Evolutionary conservation across 148 eudicot species (phyloP), one percentile per base, ranked within the genome.

Genomic region (Rhododendron simsii): DNA sequence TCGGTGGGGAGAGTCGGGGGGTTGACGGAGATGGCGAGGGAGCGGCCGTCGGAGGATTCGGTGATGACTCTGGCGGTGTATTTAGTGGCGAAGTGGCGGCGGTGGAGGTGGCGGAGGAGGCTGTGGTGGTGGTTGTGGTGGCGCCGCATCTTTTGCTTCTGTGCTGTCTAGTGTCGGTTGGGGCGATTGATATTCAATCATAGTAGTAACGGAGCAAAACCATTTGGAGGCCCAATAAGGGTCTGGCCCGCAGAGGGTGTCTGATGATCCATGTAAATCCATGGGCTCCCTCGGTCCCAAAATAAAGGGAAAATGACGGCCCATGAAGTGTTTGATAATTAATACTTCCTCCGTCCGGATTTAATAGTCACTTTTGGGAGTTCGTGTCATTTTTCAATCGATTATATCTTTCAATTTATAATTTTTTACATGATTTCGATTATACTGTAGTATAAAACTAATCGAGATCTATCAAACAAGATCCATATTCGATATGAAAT

Each of bases 21-120:
- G 12, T 80, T 69, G 85, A 94, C 93, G 61, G 91, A 90, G 41
- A 92, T 94, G 87, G 95, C 89, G 89, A 93, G 87, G 10, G 84
- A 39, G 77, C 92, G 92, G 87, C 95, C 94, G 30, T 89, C 84
- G 90, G 88, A 81, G 77, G 93, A 87, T 51, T 90, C 86, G 13
- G 90, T 86, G 37, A 91, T 88, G 23, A 95, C 87, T 81, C 87
- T 84, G 28, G 95, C 99, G 23, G 93, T 96, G 92, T 96, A 96
- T 55, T 91, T 92, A 83, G 99, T 96, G 90, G 95, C 92, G 90
- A 84, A 92, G 71, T 87, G 87, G 73, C 94, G 95, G 92, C 90
- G 88, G 84, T 83, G 91, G 45, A 87, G 74, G 86, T 20, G 82
- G 89, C 37, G 73, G 77, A 77, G 50, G 55, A 3, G 81, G 55